Conservation (phyloP, 805 yeast species). For the Metschnikowia noctiluminum region DNA sequence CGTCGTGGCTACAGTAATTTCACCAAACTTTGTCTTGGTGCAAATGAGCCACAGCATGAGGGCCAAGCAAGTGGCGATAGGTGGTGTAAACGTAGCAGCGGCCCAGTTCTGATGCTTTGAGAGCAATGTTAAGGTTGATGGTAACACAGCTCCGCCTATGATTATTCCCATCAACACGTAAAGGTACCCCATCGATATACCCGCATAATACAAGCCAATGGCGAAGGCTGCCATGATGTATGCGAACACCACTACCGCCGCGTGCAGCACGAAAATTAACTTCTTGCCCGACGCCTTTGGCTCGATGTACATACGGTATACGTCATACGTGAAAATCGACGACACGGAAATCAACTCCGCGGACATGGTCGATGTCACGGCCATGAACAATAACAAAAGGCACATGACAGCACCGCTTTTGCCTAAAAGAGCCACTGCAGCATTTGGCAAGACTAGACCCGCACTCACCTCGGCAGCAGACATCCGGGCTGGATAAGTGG, state of each 20-base stretch:
- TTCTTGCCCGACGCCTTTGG: constrained; percentile 74
- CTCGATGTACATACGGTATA: constrained; percentile 75
- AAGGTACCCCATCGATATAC: constrained; percentile 80
- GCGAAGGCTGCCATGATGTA: constrained; percentile 80
- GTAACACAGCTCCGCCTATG: constrained; percentile 82
- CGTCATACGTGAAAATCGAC: constrained; percentile 79
- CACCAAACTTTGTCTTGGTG: constrained; percentile 32
- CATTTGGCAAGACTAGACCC: constrained; percentile 73
- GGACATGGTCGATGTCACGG: constrained; percentile 88
- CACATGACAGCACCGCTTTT: constrained; percentile 86
- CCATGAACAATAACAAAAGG: constrained; percentile 79
- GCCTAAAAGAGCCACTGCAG: constrained; percentile 83
- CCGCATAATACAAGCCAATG: constrained; percentile 77
- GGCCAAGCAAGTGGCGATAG: constrained; percentile 71
- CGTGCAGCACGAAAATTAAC: constrained; percentile 66
- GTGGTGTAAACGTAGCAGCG: constrained; percentile 76
- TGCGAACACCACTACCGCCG: constrained; percentile 54
- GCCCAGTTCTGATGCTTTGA: constrained; percentile 61
- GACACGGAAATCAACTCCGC: constrained; percentile 89
- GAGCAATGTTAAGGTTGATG: constrained; percentile 62
- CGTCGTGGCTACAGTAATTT: constrained; percentile 42
- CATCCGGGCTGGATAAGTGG: constrained; percentile 70
- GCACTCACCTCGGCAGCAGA: constrained; percentile 67
- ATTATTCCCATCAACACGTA: constrained; percentile 88
- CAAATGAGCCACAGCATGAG: constrained; percentile 53